Percentiles rank a stretch among this genome's conserved stretches.
Evolutionary conservation across 1,284 basidiomycete species (phyloP).

Genomic region (Meripilus lineatus): DNA sequence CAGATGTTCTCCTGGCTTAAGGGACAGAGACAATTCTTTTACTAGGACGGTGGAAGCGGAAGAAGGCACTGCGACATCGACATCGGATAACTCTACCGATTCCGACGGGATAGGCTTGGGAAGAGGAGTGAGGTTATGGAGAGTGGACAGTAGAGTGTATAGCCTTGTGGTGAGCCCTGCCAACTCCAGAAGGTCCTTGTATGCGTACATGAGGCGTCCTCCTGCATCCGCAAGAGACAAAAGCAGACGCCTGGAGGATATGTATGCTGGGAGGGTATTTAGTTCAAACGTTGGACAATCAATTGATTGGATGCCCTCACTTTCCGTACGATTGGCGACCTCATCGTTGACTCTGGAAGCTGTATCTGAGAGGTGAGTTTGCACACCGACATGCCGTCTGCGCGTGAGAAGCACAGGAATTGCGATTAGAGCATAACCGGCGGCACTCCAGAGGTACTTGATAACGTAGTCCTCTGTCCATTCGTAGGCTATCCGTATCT

Average conservation of each 20-base stretch:
- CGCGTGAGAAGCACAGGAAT: conserved; percentile 76
- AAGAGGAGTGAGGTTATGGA: conserved; percentile 67
- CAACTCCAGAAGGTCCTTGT: conserved; percentile 89
- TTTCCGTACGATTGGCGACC: conserved; percentile 30
- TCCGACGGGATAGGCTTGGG: conserved; percentile 30
- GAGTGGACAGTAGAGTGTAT: conserved; percentile 82
- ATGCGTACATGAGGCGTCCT: conserved; percentile 87
- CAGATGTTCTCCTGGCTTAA: conserved; percentile 81
- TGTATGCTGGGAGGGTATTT: conserved; percentile 64
- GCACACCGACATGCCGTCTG: conserved; percentile 41
- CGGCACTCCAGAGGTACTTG: conserved; percentile 92
- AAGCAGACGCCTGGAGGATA: conserved; percentile 90
- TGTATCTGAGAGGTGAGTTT: conserved; percentile 19
- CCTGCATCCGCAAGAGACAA: conserved; percentile 94
- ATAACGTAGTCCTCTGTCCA: conserved; percentile 94
- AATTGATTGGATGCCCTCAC: no score
- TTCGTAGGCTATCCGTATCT: conserved; percentile 81
- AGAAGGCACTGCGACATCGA: conserved; percentile 75
- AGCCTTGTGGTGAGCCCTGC: conserved; percentile 90
- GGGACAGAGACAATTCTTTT: conserved; percentile 64
- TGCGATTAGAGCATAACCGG: conserved; percentile 85
- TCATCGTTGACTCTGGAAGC: conserved; percentile 17
- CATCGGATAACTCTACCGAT: conserved; percentile 49
- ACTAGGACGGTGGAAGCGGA: conserved; percentile 51
- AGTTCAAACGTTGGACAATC: background rate